Percentiles rank a stretch among this genome's conserved stretches.
phyloP scores from a whole-genome alignment of 139 green algal species.

The Picochlorum sp. region DNA sequence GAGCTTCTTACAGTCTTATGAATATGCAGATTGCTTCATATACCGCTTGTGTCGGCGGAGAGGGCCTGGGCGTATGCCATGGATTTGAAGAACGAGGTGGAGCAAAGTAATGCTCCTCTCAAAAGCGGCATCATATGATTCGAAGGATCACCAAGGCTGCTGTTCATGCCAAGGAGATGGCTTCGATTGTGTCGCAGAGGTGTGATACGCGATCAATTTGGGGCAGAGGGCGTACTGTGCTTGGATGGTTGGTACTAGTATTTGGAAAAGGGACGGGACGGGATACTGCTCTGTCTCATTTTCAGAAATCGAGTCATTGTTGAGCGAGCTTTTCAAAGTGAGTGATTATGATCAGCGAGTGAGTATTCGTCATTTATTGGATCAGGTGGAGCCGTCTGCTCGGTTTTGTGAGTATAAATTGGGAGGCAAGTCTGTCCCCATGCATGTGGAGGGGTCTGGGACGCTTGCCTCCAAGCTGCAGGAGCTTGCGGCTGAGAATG shows the following conservation, averaged over 20 bases:
- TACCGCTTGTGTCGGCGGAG: conserved; percentile 78
- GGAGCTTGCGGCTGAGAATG: conserved; percentile 43
- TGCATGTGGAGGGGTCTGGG: not conserved
- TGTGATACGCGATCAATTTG: conserved; percentile 55
- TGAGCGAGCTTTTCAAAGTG: conserved; percentile 64
- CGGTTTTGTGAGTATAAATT: conserved; percentile 84
- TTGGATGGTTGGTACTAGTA: conserved; percentile 61
- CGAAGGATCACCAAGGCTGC: conserved; percentile 62
- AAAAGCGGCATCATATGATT: conserved; percentile 62
- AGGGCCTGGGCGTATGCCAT: conserved; percentile 80
- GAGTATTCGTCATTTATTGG: conserved; percentile 61
- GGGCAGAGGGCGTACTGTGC: conserved; percentile 73
- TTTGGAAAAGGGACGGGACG: conserved; percentile 70
- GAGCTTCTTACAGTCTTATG: not conserved
- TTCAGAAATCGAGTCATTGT: conserved; percentile 62
- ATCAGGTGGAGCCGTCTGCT: conserved; percentile 72
- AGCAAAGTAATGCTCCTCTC: conserved; percentile 17
- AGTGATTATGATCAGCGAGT: conserved; percentile 58
- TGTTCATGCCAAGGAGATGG: conserved; percentile 47
- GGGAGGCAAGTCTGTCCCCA: conserved; percentile 14
- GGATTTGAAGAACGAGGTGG: conserved; percentile 75
- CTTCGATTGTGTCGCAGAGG: conserved; percentile 28
- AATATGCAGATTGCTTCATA: conserved; percentile 64
- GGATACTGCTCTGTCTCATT: conserved; percentile 55
- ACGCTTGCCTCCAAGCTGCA: conserved; percentile 37